Evolutionary conservation across 2,329 filamentous ascomycete species (phyloP).

Genomic region (Dothiorella sarmentorum): DNA sequence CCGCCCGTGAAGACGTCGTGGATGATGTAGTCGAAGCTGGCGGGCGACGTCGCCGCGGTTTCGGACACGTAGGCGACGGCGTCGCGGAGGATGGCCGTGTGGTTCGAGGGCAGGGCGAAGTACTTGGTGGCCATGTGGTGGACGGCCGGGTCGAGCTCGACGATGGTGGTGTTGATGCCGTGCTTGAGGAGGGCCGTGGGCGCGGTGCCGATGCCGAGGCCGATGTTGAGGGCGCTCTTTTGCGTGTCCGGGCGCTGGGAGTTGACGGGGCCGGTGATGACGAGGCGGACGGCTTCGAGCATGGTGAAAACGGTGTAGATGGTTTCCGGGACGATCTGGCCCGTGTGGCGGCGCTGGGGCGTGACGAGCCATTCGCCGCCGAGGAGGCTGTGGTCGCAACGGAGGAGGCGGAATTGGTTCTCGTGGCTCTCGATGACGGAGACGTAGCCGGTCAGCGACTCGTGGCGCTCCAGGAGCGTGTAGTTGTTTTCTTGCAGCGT

Average conservation of each 20-base stretch:
- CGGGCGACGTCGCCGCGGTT: slow-evolving; percentile 45
- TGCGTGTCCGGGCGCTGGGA: slow-evolving; percentile 53
- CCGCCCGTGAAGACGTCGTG: slow-evolving; percentile 98
- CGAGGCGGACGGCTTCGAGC: slow-evolving; percentile 83
- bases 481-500: slow-evolving; percentile 65
- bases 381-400: slow-evolving; percentile 90
- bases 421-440: slow-evolving; percentile 77
- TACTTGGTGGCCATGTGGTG: slow-evolving; percentile 78
- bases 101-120: slow-evolving; percentile 74
- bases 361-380: slow-evolving; percentile 84
- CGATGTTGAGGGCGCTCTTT: slow-evolving; percentile 80
- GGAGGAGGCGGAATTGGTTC: slow-evolving; percentile 72
- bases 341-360: slow-evolving; percentile 35
- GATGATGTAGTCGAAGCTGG: slow-evolving; percentile 82
- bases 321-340: slow-evolving; percentile 66
- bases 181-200: slow-evolving; percentile 83
- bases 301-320: slow-evolving; percentile 97
- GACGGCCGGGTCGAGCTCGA: slow-evolving; percentile 91
- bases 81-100: slow-evolving; percentile 76
- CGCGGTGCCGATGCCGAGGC: slow-evolving; percentile 87
- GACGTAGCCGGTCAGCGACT: slow-evolving; percentile 88
- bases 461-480: slow-evolving; percentile 73
- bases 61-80: slow-evolving; percentile 65
- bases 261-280: slow-evolving; percentile 51
- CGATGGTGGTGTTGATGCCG: slow-evolving; percentile 86